phyloP scores from a whole-genome alignment of 2,329 filamentous ascomycete genomes.

The Beauveria medogensis region DNA sequence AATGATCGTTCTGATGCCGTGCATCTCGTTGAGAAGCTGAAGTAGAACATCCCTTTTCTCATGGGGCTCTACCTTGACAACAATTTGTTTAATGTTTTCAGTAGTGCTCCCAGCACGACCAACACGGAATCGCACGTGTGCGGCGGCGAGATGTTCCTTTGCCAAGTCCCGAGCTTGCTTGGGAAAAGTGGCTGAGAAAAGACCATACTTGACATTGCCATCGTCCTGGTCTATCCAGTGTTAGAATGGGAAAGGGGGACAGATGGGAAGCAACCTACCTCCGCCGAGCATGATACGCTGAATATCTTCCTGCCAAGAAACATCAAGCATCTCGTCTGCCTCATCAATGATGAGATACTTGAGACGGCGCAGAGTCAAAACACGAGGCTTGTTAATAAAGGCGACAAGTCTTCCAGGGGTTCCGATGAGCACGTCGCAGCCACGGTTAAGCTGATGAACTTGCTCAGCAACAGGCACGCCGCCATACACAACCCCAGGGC shows the following conservation, averaged over 20 bases:
- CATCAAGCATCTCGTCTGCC: constrained; percentile 81
- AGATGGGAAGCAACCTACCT: constrained; percentile 46
- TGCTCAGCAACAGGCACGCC: constrained; percentile 67
- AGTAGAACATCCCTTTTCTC: constrained; percentile 64
- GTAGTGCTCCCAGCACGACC: constrained; percentile 81
- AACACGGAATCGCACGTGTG: constrained; percentile 74
- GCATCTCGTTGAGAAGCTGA: constrained; percentile 61
- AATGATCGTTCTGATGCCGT: constrained; percentile 72
- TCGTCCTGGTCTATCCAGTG: constrained; percentile 60
- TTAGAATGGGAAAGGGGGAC: constrained; percentile 16
- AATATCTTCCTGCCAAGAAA: constrained; percentile 72
- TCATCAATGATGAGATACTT: constrained; percentile 84
- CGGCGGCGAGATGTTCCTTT: constrained; percentile 62
- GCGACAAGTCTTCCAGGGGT: constrained; percentile 82
- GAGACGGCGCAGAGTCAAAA: constrained; percentile 67
- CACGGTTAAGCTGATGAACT: constrained; percentile 63
- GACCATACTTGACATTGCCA: constrained; percentile 60
- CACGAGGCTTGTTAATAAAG: constrained; percentile 64
- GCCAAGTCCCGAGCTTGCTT: constrained; percentile 70
- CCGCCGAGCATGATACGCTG: constrained; percentile 69
- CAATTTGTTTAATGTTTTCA: constrained; percentile 69
- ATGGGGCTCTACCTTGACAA: constrained; percentile 58
- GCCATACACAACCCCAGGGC: constrained; percentile 83
- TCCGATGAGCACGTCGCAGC: constrained; percentile 83
- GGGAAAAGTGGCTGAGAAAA: constrained; percentile 95